These are phyloP conservation scores for Gynochthodes officinalis DNA, from an alignment of 257 asterid genomes.

Conservation along the genomic window DNA sequence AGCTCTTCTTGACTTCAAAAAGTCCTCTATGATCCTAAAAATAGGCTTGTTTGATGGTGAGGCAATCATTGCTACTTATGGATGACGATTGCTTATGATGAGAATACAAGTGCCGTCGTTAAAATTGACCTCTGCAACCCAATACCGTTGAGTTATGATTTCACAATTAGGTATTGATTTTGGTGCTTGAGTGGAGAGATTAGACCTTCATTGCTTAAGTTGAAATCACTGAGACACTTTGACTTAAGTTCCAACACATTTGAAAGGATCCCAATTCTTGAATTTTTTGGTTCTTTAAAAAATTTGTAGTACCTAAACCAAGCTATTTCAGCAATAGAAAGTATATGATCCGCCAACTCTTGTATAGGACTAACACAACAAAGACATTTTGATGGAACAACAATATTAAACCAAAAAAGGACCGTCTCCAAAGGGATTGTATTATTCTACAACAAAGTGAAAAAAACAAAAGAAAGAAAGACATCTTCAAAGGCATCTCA, in stretches of 20 bases:
- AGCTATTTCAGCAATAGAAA: too few relatives aligned
- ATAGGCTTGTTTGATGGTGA: conserved; percentile 41
- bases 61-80: conserved; percentile 44
- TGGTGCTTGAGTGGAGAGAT: conserved; percentile 57
- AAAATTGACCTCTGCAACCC: conserved; percentile 40
- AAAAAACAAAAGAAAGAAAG: too few relatives aligned
- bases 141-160: conserved; percentile 11
- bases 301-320: conserved; percentile 40
- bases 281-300: conserved; percentile 38
- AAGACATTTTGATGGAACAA: too few relatives aligned
- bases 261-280: conserved; percentile 37
- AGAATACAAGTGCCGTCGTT: conserved; percentile 26
- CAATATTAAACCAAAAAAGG: too few relatives aligned
- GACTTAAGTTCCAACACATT: conserved; percentile 54
- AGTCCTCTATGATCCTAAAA: conserved; percentile 49
- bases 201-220: conserved; percentile 40
- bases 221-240: conserved; percentile 33
- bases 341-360: too few relatives aligned
- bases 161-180: conserved; percentile 27
- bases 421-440: too few relatives aligned
- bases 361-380: too few relatives aligned
- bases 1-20: conserved; percentile 49
- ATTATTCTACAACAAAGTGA: too few relatives aligned
- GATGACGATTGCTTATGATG: conserved; percentile 41
- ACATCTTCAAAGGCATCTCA: too few relatives aligned